Conservation (phyloP, 495 filamentous ascomycete genomes). For the Annulohypoxylon bovei region DNA sequence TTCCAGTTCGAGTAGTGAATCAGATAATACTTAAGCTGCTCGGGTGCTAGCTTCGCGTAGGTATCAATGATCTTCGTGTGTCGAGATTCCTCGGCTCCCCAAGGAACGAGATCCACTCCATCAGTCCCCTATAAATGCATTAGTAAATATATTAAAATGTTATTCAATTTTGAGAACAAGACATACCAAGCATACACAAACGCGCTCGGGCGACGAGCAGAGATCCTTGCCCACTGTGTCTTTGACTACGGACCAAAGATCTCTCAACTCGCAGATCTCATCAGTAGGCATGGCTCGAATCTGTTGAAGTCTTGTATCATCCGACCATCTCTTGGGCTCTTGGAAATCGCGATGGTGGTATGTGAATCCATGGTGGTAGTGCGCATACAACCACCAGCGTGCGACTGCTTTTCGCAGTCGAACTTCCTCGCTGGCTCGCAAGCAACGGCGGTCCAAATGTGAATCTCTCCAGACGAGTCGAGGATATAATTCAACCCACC, state of each 20-base stretch:
- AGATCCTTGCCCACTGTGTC: constrained; percentile 48
- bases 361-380: constrained; percentile 47
- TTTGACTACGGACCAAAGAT: constrained; percentile 47
- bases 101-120: constrained; percentile 47
- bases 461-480: constrained; percentile 71
- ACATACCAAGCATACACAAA: constrained; percentile 44
- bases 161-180: not conserved
- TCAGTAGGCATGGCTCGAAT: constrained; percentile 47
- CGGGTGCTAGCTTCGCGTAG: constrained; percentile 51
- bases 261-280: constrained; percentile 49
- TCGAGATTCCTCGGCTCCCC: constrained; percentile 46
- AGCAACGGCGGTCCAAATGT: constrained; percentile 69
- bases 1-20: constrained; percentile 44
- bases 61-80: constrained; percentile 50
- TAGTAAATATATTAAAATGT: not conserved
- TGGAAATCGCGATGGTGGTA: constrained; percentile 14
- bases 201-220: constrained; percentile 48
- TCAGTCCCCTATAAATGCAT: constrained; percentile 26
- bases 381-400: constrained; percentile 69
- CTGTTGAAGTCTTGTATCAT: constrained; percentile 44
- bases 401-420: constrained; percentile 66
- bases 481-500: constrained; percentile 69
- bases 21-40: constrained; percentile 49
- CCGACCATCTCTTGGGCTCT: constrained; percentile 23
- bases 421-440: constrained; percentile 64